Conservation (phyloP, 2,329 filamentous ascomycete genomes). For the Neurospora sp. region DNA sequence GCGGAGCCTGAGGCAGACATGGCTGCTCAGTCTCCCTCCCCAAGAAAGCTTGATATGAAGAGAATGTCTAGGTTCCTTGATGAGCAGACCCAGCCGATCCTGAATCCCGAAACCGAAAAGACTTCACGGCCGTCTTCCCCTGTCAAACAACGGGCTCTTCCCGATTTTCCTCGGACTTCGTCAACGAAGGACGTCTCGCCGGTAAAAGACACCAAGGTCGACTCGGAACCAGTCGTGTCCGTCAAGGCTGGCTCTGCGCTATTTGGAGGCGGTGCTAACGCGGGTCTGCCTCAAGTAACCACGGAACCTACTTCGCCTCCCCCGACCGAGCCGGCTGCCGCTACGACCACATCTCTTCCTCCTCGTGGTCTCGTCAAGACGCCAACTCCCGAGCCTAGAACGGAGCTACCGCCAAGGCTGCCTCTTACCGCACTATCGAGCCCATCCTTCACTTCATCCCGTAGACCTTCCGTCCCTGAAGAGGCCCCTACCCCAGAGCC, state of each 20-base stretch:
- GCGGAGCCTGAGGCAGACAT: constrained; percentile 23
- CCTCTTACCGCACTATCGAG: neutral
- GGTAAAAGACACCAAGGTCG: constrained; percentile 14
- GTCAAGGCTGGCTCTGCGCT: constrained; percentile 26
- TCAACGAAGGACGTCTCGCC: constrained; percentile 16
- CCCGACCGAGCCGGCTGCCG: neutral
- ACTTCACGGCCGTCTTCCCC: constrained; percentile 20
- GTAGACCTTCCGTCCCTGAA: neutral
- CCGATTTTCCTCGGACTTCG: constrained; percentile 17
- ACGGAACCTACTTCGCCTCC: constrained; percentile 2
- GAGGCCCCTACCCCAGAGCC: neutral
- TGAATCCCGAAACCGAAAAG: constrained; percentile 20
- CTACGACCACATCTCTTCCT: neutral
- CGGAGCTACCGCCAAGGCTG: constrained; percentile 2
- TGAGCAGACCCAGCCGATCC: constrained; percentile 24
- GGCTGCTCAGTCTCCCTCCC: constrained; percentile 37
- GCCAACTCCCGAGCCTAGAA: neutral
- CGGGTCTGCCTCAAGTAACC: constrained; percentile 7
- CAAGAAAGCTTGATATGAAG: constrained; percentile 48
- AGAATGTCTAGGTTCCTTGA: constrained; percentile 49
- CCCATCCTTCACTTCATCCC: neutral
- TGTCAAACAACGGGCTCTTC: constrained; percentile 19
- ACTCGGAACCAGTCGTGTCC: constrained; percentile 26
- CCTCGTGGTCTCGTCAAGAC: neutral
- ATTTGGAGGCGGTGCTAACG: constrained; percentile 20